Percentiles rank a stretch among this genome's conserved stretches.
Conservation (phyloP, 139 green algal genomes). For the Coelastrella sp. region DNA sequence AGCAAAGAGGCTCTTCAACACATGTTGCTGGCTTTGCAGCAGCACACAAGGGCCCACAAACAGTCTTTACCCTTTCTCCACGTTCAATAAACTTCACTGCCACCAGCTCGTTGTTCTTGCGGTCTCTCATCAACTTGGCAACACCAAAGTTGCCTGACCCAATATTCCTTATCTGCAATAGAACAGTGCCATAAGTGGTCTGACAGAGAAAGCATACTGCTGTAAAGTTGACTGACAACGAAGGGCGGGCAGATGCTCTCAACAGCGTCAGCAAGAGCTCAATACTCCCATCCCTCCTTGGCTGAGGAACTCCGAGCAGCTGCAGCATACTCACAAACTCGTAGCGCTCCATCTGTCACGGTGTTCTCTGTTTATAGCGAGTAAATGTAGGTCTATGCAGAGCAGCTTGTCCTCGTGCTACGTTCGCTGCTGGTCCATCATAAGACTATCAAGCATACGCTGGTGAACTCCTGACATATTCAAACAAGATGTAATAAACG, state of each 20-base stretch:
- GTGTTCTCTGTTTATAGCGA: neutral
- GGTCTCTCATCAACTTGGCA: slow-evolving; percentile 76
- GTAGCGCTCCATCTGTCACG: slow-evolving; percentile 1
- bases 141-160: slow-evolving; percentile 96
- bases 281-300: neutral
- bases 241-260: neutral
- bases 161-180: slow-evolving; percentile 71
- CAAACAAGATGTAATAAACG: too few relatives aligned
- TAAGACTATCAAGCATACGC: too few relatives aligned
- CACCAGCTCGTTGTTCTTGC: slow-evolving; percentile 56
- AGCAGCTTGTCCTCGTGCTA: neutral
- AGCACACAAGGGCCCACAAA: too few relatives aligned
- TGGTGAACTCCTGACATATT: too few relatives aligned
- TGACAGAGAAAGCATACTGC: neutral
- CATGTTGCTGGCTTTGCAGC: neutral
- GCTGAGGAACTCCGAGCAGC: neutral
- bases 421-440: neutral
- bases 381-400: neutral
- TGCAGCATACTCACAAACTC: slow-evolving; percentile 5
- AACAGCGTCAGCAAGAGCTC: too few relatives aligned
- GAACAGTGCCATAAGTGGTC: neutral
- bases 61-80: slow-evolving; percentile 20
- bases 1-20: neutral
- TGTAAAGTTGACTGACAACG: neutral
- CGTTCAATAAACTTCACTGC: slow-evolving; percentile 73